Base-by-base conservation (phyloP, 129 eudicot species). In the Lactuca sativa region DNA sequence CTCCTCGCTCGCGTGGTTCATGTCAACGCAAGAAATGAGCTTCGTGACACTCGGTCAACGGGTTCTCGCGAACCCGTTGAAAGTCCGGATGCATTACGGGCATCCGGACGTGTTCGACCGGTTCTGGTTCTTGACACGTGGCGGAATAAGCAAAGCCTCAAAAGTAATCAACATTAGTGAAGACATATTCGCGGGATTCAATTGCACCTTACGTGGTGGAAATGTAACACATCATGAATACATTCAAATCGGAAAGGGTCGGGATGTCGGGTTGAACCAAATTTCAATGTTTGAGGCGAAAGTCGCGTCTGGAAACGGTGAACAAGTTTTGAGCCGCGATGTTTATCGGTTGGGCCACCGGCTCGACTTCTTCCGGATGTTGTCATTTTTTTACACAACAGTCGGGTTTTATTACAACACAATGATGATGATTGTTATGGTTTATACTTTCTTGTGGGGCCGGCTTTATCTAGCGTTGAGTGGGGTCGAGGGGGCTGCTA, bases 221-320 rank as follows among this genome's bases (percentile, higher is more conserved):
- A 92, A 92, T 13, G 96, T 89, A 58, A 88, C 98, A 0, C 98
- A 92, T 48, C 98, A 92, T 53, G 96, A 92, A 71, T 92, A 92
- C 74, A 86, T 92, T 51, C 98, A 92, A 69, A 89, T 92, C 56
- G 98, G 98, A 9, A 92, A 92, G 57, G 98, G 98, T 67, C 83
- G 98, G 43, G 98, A 92, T 82, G 98, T 92, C 52, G 98, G 98
- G 62, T 64, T 92, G 40, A 92, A 92, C 70, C 98, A 92, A 67
- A 89, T 92, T 44, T 86, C 98, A 13, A 92, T 92, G 96, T 92
- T 92, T 68, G 98, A 92, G 74, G 98, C 98, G 0, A 92, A 92
- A 66, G 98, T 92, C 56, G 85, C 98, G 4, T 86, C 95, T 25
- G 98, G 98, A 9, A 92, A 92, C 31, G 98, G 98, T 0, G 98